Conservation (phyloP, 371 early-diverging fungal species). For the Neoconidiobolus thromboides region DNA sequence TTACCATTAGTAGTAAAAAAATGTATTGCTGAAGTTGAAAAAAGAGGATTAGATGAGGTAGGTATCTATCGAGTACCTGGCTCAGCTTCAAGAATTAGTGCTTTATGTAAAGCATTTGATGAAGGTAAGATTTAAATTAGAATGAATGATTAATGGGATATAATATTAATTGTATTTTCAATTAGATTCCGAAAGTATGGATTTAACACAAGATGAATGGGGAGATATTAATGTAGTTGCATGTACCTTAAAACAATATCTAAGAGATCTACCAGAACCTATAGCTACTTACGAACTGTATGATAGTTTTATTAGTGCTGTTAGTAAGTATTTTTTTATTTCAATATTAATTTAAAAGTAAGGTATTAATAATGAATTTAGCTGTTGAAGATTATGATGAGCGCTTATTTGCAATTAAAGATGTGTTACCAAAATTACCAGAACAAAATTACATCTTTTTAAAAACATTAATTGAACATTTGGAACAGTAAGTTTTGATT, state of each 20-base stretch:
- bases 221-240: slow-evolving; percentile 73
- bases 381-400: slow-evolving; percentile 46
- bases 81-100: slow-evolving; percentile 36
- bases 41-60: slow-evolving; percentile 54
- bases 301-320: slow-evolving; percentile 61
- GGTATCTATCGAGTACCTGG: slow-evolving; percentile 72
- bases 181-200: slow-evolving; percentile 23
- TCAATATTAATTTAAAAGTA: neutral
- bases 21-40: slow-evolving; percentile 57
- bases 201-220: slow-evolving; percentile 42
- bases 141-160: neutral
- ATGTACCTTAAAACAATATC: slow-evolving; percentile 79
- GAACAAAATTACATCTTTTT: slow-evolving; percentile 42
- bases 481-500: slow-evolving; percentile 30
- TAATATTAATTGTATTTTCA: neutral
- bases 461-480: slow-evolving; percentile 52
- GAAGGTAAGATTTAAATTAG: slow-evolving; percentile 14
- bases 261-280: slow-evolving; percentile 86
- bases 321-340: slow-evolving; percentile 25
- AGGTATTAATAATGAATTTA: slow-evolving; percentile 17
- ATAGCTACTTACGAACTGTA: slow-evolving; percentile 64
- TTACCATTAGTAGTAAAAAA: slow-evolving; percentile 39
- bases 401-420: slow-evolving; percentile 53
- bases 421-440: slow-evolving; percentile 44
- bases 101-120: slow-evolving; percentile 38